These are phyloP conservation scores for Rhizophagus sp. DNA, from an alignment of 192 early-diverging fungal species.

Conservation along the genomic window DNA sequence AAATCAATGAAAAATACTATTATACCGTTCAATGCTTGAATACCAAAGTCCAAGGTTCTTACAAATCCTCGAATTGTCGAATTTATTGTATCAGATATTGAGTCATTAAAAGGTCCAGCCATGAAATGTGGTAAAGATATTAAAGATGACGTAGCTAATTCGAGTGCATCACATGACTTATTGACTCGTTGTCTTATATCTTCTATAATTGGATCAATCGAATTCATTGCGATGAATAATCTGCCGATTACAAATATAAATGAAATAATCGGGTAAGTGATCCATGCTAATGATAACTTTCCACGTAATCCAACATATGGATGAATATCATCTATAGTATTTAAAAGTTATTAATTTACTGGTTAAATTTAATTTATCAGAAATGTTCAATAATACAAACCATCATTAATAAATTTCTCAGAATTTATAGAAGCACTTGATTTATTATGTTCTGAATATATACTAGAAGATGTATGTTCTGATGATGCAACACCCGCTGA, in stretches of 20 bases:
- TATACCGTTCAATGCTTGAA: slow-evolving; percentile 12
- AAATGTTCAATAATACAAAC: too few relatives aligned
- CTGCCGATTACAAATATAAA: not conserved
- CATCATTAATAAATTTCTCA: not conserved
- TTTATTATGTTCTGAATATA: too few relatives aligned
- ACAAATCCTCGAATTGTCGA: not conserved
- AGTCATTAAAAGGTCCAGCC: slow-evolving; percentile 19
- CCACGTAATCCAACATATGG: too few relatives aligned
- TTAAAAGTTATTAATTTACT: too few relatives aligned
- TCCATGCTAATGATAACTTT: too few relatives aligned
- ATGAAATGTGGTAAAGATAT: slow-evolving; percentile 25
- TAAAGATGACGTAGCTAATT: slow-evolving; percentile 23
- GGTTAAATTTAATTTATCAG: too few relatives aligned
- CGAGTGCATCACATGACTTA: slow-evolving; percentile 17
- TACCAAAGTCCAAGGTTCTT: not conserved
- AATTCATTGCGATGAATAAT: not conserved
- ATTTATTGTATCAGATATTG: not conserved
- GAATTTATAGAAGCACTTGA: too few relatives aligned
- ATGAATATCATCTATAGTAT: too few relatives aligned
- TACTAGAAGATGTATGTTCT: too few relatives aligned
- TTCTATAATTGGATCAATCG: not conserved
- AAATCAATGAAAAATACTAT: slow-evolving; percentile 6
- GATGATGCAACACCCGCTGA: too few relatives aligned
- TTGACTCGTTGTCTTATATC: slow-evolving; percentile 5
- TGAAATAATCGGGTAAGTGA: too few relatives aligned